Conservation (phyloP, 2,329 filamentous ascomycete species). For the Hypomyces rosellus region DNA sequence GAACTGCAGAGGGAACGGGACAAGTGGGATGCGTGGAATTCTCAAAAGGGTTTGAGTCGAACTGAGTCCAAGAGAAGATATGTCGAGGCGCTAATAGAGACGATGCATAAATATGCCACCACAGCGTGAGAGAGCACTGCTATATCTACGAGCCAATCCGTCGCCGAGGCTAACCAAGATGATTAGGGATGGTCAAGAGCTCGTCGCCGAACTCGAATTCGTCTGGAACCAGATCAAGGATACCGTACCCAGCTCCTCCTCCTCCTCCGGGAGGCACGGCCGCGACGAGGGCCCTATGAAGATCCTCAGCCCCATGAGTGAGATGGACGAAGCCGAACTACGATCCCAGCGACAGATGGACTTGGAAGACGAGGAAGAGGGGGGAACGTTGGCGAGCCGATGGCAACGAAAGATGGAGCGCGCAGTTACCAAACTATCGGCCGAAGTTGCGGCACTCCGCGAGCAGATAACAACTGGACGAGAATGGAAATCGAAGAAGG, state of each 20-base stretch:
- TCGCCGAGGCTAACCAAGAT: background rate
- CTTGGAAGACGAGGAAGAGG: slow-evolving; percentile 38
- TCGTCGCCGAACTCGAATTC: slow-evolving; percentile 94
- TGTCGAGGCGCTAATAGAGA: slow-evolving; percentile 88
- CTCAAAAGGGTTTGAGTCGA: slow-evolving; percentile 72
- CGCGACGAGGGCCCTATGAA: slow-evolving; percentile 54
- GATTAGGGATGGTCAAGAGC: slow-evolving; percentile 67
- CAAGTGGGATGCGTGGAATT: slow-evolving; percentile 94
- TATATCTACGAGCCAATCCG: background rate
- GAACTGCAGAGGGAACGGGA: slow-evolving; percentile 54
- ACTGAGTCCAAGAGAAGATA: slow-evolving; percentile 94
- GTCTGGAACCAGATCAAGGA: slow-evolving; percentile 98
- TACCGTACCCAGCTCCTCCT: slow-evolving; percentile 62
- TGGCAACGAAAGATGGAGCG: slow-evolving; percentile 82
- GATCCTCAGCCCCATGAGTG: slow-evolving; percentile 78
- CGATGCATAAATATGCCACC: slow-evolving; percentile 93
- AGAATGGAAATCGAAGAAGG: slow-evolving; percentile 61
- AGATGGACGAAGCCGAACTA: slow-evolving; percentile 64
- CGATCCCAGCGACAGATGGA: slow-evolving; percentile 44
- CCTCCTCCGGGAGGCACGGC: slow-evolving; percentile 48
- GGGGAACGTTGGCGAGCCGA: slow-evolving; percentile 37
- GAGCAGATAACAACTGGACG: slow-evolving; percentile 80
- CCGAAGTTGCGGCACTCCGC: slow-evolving; percentile 83
- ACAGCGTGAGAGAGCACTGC: slow-evolving; percentile 54
- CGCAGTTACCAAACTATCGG: slow-evolving; percentile 80